Evolutionary conservation across 768 basidiomycete species (phyloP), one percentile per base, ranked within the genome.

Genomic region (Russula abietina): DNA sequence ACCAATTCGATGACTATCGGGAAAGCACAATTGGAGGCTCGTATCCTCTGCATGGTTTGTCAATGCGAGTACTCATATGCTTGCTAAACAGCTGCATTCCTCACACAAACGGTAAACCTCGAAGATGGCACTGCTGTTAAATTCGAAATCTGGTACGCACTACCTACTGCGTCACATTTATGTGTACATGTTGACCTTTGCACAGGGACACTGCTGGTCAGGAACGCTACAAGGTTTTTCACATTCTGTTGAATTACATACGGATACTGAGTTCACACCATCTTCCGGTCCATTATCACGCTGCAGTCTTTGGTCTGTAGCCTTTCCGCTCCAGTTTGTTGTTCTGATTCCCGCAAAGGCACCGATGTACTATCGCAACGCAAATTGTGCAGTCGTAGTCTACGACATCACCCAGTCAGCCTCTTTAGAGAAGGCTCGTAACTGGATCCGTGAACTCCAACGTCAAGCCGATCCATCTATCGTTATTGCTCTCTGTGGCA

Each of bases 401-500:
- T 96, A 93, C 73, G 97, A 99, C 75, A 95, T 99, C 74, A 98
- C 97, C 46, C 89, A 93, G 72, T 73, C 88, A 9, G 81, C 92
- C 26, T 96, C 95, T 2, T 83, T 96, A 66, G 92, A 96, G 78
- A 97, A 96, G 76, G 96, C 96, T 32, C 88, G 89, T 69, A 87
- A 87, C 66, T 98, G 96, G 96, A 95, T 98, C 72, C 83, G 90
- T 56, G 95, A 98, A 74, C 85, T 98, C 2, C 94, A 97, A 72
- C 92, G 95, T 59, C 95, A 98, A 77, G 96, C 95, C 60, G 96
- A 98, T 73, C 95, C 96, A 8, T 91, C 88, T 49, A 98, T 97
- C 79, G 85, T 96, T 69, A 96, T 98, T 73, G 90, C 93, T 45
- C 85, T 98, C 39, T 96, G 93, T 62, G 96, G 96, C 53, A 98